Evolutionary conservation across 1,284 basidiomycete genomes (phyloP), one percentile per base, ranked within the genome.

Genomic region (Fomitopsis schrenkii): DNA sequence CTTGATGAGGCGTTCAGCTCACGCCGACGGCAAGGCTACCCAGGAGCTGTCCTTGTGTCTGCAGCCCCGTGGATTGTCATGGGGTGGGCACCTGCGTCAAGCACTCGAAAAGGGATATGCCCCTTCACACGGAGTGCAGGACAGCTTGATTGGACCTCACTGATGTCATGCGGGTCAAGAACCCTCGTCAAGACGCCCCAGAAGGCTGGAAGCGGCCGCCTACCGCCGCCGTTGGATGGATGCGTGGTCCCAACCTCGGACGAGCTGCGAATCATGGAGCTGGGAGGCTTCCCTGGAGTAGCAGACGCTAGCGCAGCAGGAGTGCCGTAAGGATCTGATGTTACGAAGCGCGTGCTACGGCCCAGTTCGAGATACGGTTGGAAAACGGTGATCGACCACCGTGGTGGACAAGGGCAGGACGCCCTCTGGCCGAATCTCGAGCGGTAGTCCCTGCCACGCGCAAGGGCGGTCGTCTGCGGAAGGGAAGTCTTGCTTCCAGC

Each of bases 21-120:
- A 36, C 35, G 33, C 52, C 52, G 52, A 30, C 52, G 52, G 52
- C 40, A 33, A 35, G 35, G 52, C 15, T 54, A 54, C 52, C 52
- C 40, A 40, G 22, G 22, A 19, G 33, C 7, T 19, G 35, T 54
- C n/a, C 52, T 38, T 40, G 52, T 2, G 35, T 35, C 35, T 9
- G 52, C 36, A 54, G 52, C 52, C 57, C 45, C 40, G 42, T 58
- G 45, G 40, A 58, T 33, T 36, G 57, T 58, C 57, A 58, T 58
- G 57, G 33, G 57, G 57, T 30, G 6, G 1, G 38, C 33, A 22
- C 15, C 33, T 54, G 52, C 35, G 36, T 40, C n/a, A 40, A 40
- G 17, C 33, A 9, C 35, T 38, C 35, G 36, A n/a, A 54, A 54
- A 28, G 35, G 52, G 6, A 38, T 15, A 10, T 33, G 15, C 15